Evolutionary conservation across 2,329 filamentous ascomycete genomes (phyloP).

Genomic region (Aspergillus phoenicis): DNA sequence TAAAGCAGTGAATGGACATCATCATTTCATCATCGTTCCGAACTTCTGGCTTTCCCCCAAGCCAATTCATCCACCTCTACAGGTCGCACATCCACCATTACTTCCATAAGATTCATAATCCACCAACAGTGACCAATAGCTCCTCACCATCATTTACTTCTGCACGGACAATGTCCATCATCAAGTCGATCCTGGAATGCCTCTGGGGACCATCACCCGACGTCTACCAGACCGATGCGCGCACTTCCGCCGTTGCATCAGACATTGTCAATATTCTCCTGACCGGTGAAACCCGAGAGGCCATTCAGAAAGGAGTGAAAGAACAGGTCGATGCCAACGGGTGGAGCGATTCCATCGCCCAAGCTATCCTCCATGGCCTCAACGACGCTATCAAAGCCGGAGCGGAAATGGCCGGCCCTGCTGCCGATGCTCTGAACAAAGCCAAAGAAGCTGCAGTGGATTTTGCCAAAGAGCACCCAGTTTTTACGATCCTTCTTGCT

Average conservation of each 20-base stretch:
- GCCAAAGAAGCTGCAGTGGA: constrained; percentile 20
- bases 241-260: constrained; percentile 1
- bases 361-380: constrained; percentile 19
- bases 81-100: not conserved
- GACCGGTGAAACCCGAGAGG: not conserved
- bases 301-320: constrained; percentile 12
- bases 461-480: constrained; percentile 28
- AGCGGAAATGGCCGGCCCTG: constrained; percentile 17
- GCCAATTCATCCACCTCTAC: too few relatives aligned
- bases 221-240: not conserved
- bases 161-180: not conserved
- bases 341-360: constrained; percentile 20
- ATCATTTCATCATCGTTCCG: too few relatives aligned
- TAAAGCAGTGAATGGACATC: not conserved
- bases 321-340: constrained; percentile 15
- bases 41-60: too few relatives aligned
- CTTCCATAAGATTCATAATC: not conserved
- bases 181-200: constrained; percentile 8
- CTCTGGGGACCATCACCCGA: not conserved
- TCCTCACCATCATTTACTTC: not conserved
- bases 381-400: constrained; percentile 18
- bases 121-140: not conserved
- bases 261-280: constrained; percentile 16
- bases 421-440: constrained; percentile 18
- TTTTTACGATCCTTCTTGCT: constrained; percentile 28